phyloP scores from a whole-genome alignment of 2,329 filamentous ascomycete species.

The Epichloe glyceriae region DNA sequence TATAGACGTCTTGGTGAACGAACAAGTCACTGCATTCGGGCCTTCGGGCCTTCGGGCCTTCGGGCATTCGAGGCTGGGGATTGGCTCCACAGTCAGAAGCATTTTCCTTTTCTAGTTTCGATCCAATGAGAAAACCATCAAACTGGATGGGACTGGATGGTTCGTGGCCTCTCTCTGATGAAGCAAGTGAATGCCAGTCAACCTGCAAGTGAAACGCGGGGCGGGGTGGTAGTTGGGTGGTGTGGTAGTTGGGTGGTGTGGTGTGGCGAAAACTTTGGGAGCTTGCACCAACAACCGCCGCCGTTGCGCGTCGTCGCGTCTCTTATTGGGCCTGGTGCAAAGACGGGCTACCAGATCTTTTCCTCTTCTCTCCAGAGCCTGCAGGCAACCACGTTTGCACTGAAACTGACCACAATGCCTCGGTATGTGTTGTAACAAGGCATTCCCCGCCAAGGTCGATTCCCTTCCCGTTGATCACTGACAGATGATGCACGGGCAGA shows the following conservation, averaged over 20 bases:
- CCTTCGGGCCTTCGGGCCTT: no score
- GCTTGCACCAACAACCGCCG: neutral
- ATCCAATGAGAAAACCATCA: no score
- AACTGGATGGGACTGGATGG: no score
- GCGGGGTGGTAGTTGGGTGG: constrained; percentile 4
- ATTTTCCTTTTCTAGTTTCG: no score
- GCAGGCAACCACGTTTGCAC: neutral
- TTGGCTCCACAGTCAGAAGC: no score
- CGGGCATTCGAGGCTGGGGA: no score
- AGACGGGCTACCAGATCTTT: neutral
- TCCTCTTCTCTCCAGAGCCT: no score
- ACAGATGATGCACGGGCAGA: constrained; percentile 31
- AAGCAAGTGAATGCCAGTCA: neutral
- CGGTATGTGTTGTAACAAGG: constrained; percentile 8
- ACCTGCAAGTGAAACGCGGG: constrained; percentile 5
- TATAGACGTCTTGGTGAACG: no score
- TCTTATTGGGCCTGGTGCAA: neutral
- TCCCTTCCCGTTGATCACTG: constrained; percentile 3
- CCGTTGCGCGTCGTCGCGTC: constrained; percentile 6
- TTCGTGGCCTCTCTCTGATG: no score
- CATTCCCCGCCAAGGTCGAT: neutral
- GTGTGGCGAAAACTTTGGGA: neutral
- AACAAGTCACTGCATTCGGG: no score
- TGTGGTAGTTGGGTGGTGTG: no score
- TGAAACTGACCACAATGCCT: constrained; percentile 12